Percentiles rank a stretch among this genome's conserved stretches.
Evolutionary conservation across 148 eudicot genomes (phyloP).

Genomic region (Nepenthes mirabilis): DNA sequence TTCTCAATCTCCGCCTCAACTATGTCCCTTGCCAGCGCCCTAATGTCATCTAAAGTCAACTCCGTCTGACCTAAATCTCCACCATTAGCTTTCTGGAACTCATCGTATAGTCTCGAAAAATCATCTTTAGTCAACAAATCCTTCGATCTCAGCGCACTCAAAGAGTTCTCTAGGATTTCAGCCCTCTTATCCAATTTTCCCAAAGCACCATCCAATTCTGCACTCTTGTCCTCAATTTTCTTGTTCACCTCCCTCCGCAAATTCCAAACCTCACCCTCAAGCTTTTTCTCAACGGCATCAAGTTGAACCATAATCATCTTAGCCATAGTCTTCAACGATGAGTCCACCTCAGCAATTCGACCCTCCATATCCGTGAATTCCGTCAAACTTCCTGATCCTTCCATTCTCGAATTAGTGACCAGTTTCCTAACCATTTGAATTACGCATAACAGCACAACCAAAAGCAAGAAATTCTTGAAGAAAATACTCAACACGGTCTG

Average conservation of each 20-base stretch:
- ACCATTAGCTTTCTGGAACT: conserved; percentile 28
- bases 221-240: conserved; percentile 33
- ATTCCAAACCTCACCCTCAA: conserved; percentile 31
- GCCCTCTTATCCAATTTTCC: conserved; percentile 19
- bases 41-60: conserved; percentile 46
- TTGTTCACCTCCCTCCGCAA: conserved; percentile 31
- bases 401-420: conserved; percentile 15
- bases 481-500: conserved; percentile 42
- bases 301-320: conserved; percentile 69
- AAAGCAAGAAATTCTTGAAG: conserved; percentile 42
- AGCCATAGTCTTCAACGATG: conserved; percentile 33
- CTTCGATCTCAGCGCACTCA: conserved; percentile 20
- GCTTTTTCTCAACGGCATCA: conserved; percentile 46
- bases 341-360: conserved; percentile 47
- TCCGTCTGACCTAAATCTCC: conserved; percentile 9
- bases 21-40: conserved; percentile 51
- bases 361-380: conserved; percentile 48
- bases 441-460: conserved; percentile 38
- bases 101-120: conserved; percentile 33
- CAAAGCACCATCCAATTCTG: conserved; percentile 25
- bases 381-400: conserved; percentile 6
- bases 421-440: conserved; percentile 49
- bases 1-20: conserved; percentile 72
- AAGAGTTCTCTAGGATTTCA: conserved; percentile 27
- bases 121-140: conserved; percentile 45